phyloP scores from a whole-genome alignment of 192 early-diverging fungal genomes.

The Linnemannia exigua region DNA sequence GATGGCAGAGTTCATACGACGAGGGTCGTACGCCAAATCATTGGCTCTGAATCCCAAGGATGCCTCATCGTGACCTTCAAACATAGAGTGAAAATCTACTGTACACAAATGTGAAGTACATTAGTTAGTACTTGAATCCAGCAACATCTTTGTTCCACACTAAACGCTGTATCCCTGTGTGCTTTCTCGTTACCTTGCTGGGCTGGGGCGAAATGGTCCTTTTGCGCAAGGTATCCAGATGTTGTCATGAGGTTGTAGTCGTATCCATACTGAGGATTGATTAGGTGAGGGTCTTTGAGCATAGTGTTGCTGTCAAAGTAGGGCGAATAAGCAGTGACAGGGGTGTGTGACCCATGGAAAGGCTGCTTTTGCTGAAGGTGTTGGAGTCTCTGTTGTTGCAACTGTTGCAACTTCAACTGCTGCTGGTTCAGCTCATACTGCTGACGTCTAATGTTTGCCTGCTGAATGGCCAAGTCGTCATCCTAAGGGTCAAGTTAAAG shows the following conservation, averaged over 20 bases:
- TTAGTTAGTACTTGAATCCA: not conserved
- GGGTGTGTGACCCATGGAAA: constrained; percentile 52
- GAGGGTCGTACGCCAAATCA: constrained; percentile 52
- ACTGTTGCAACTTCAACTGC: constrained; percentile 67
- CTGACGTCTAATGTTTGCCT: constrained; percentile 57
- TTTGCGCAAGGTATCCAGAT: constrained; percentile 37
- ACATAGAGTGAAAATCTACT: constrained; percentile 48
- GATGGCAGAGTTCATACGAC: constrained; percentile 39
- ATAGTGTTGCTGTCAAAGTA: constrained; percentile 53
- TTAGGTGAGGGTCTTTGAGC: constrained; percentile 43
- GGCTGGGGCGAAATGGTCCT: constrained; percentile 25
- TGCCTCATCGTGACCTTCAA: constrained; percentile 52
- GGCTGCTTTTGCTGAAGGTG: constrained; percentile 28
- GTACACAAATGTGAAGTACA: not conserved
- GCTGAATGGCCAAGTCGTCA: constrained; percentile 57
- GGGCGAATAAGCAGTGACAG: constrained; percentile 48
- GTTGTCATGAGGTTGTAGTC: constrained; percentile 45
- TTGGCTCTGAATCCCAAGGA: constrained; percentile 51
- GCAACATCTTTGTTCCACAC: not conserved
- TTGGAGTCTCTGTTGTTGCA: constrained; percentile 54
- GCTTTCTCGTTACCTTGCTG: constrained; percentile 27
- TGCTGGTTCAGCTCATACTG: constrained; percentile 62
- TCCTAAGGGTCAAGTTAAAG: constrained; percentile 33
- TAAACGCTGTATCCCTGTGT: not conserved
- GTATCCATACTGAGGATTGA: constrained; percentile 51